Base-by-base conservation (phyloP, 495 filamentous ascomycete genomes). In the Penicillium paradoxum region DNA sequence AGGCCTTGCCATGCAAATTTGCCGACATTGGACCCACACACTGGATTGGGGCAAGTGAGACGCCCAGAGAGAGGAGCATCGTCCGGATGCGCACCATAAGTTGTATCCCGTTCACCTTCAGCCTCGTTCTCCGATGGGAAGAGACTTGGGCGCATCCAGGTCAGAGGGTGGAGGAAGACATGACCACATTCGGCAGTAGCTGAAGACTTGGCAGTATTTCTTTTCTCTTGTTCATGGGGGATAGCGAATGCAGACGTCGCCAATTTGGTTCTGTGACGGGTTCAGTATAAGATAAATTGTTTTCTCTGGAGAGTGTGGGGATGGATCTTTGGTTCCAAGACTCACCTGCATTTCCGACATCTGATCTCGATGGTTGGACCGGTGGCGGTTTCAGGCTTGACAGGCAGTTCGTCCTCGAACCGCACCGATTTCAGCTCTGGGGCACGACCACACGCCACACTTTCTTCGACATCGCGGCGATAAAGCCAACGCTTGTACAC, bases 1-100 rank as follows among this genome's bases (percentile, higher is more conserved):
- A 97, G 83, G 49, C 95, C 93, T 63, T 95, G 88, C 92, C 95
- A 98, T 25, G 91, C 87, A 60, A 96, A 97, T 55, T 91, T 85
- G 37, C 95, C 93, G 19, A 97, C 82, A 42, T 90, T 89, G 17
- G 85, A 81, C 13, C 69, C 73, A 63, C 93, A 97, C 57, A 85
- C 87, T 0, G 62, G 30, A 57, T 85, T 86, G 24, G 92, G 90
- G 64, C 92, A 97, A 36, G 84, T 84, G 36, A 98, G 68, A 24
- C 90, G 83, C 8, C 91, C 91, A 10, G 89, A 85, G 15, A 97
- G 73, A 36, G 84, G 82, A 22, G 88, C 80, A 39, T 70, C 65
- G 42, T 87, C 85, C 1, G 65, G 45, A 18, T 59, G 46, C 0
- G 62, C 51, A 2, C 55, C 62, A 17, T 58, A 53, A 2, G 59